Evolutionary conservation across 148 eudicot species (phyloP).

Genomic region (Camellia sinensis): DNA sequence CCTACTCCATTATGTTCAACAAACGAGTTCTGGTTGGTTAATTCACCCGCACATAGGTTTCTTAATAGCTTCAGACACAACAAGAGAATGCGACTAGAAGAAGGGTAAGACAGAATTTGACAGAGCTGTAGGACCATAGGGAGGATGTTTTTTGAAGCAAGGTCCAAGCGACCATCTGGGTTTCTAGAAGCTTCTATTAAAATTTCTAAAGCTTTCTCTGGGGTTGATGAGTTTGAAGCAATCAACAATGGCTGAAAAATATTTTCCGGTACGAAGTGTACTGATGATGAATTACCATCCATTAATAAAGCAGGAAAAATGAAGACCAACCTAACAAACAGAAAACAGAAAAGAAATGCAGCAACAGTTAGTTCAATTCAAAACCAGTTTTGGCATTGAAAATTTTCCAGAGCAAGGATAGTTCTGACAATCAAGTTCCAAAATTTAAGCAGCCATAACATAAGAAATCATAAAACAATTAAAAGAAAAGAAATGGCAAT

Average conservation of each 20-base stretch:
- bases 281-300: slow-evolving; percentile 28
- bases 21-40: slow-evolving; percentile 54
- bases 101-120: slow-evolving; percentile 33
- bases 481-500: no score
- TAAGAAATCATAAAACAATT: no score
- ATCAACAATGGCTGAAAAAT: slow-evolving; percentile 37
- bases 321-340: slow-evolving; percentile 2
- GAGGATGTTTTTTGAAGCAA: slow-evolving; percentile 47
- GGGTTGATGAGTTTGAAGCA: slow-evolving; percentile 41
- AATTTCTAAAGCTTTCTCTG: slow-evolving; percentile 42
- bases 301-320: slow-evolving; percentile 13
- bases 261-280: slow-evolving; percentile 32
- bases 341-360: neutral
- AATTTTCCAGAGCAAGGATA: neutral
- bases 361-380: slow-evolving; percentile 11
- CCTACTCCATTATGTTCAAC: slow-evolving; percentile 57
- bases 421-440: neutral
- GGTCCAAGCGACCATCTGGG: slow-evolving; percentile 56
- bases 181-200: slow-evolving; percentile 50
- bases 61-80: slow-evolving; percentile 72
- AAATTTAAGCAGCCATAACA: neutral
- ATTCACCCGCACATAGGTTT: slow-evolving; percentile 81
- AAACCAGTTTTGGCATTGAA: slow-evolving; percentile 2
- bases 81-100: slow-evolving; percentile 35
- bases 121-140: slow-evolving; percentile 43